A percentile compares a stretch with the other conserved stretches of the same genome.
Evolutionary conservation across 2,329 filamentous ascomycete species (phyloP).

Genomic region (Mycosphaerella arachidis): DNA sequence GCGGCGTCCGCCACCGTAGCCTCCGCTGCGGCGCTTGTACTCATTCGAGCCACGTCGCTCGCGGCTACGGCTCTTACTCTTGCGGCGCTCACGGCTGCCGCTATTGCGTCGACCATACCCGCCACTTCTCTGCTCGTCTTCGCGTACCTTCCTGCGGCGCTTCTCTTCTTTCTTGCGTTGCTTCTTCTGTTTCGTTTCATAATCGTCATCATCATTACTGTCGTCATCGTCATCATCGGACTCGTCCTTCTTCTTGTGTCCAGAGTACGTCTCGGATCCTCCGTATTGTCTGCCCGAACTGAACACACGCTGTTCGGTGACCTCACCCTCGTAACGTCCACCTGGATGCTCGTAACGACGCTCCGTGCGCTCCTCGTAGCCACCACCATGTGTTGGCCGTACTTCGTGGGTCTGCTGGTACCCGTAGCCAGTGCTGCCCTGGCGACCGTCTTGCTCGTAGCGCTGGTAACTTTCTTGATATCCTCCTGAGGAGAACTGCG

Average conservation of each 20-base stretch:
- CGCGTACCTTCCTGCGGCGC: constrained; percentile 24
- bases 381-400: constrained; percentile 48
- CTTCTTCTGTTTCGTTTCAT: constrained; percentile 42
- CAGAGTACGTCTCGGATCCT: constrained; percentile 23
- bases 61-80: constrained; percentile 9
- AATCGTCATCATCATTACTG: constrained; percentile 31
- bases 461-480: constrained; percentile 57
- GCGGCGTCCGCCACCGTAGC: constrained; percentile 7
- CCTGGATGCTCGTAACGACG: constrained; percentile 45
- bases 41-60: constrained; percentile 19
- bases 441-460: constrained; percentile 51
- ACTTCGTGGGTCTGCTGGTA: constrained; percentile 58
- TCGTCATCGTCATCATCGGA: constrained; percentile 33
- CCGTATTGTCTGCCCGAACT: constrained; percentile 26
- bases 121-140: constrained; percentile 19
- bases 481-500: constrained; percentile 55
- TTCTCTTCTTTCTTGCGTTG: constrained; percentile 37
- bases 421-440: constrained; percentile 46
- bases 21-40: constrained; percentile 5
- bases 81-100: neutral
- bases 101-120: constrained; percentile 12
- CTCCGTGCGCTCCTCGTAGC: constrained; percentile 58
- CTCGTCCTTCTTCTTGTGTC: constrained; percentile 30
- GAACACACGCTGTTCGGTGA: constrained; percentile 28
- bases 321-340: constrained; percentile 39